Base-by-base conservation (phyloP, 2,329 filamentous ascomycete genomes). In the Microdochium paspali region DNA sequence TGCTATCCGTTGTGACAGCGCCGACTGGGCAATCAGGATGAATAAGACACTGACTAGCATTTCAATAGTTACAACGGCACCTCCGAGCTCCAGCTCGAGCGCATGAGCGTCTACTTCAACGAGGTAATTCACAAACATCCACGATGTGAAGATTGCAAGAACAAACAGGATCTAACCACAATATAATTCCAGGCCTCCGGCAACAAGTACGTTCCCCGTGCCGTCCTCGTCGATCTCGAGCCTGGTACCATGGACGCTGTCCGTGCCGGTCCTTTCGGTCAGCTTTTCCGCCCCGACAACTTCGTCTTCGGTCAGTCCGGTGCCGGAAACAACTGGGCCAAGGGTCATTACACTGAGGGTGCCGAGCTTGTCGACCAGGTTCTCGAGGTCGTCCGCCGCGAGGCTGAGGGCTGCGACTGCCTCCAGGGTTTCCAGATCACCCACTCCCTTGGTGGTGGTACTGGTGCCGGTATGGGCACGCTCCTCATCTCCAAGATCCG, bases 321-420 rank as follows among this genome's bases (percentile, higher is more conserved):
- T 82, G 93, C 93, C 71, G 93, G 93, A 76, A 98, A 98, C 89
- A 97, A 97, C 85, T 98, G 93, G 93, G 93, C 93, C 73, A 98
- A 97, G 85, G 93, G 93, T 77, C 93, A 98, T 73, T 98, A 98
- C 83, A 98, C 93, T 57, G 93, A 98, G 79, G 93, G 93, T 83
- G 93, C 93, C 61, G 93, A 98, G 79, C 83, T 97, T 55, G 93
- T 98, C 60, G 93, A 98, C 79, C 82, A 96, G 66, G 93, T 98
- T 60, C 84, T 98, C 61, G 93, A 97, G 69, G 93, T 98, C 58
- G 91, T 98, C 67, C 93, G 93, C 69, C 91, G 93, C 65, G 93
- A 98, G 81, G 91, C 93, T 60, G 93, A 98, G 77, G 89, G 87
- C 70, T 97, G 93, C 69, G 93, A 98, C 82, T 96, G 89, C 82